Base-by-base conservation (phyloP, 2,329 filamentous ascomycete genomes). In the Tolypocladium inflatum region DNA sequence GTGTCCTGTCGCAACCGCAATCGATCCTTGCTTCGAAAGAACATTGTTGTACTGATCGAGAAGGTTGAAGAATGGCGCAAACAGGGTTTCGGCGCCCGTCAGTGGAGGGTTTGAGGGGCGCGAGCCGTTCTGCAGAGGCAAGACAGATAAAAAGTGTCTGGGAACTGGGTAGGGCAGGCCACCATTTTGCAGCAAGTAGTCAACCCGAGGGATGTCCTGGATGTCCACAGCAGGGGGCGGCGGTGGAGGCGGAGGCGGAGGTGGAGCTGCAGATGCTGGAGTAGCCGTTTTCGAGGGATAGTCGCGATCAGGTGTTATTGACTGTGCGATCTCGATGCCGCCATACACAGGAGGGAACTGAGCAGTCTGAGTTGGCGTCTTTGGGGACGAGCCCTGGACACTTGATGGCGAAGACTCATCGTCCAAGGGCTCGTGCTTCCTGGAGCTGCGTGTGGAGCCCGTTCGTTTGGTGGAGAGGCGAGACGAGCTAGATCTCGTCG, bases 1-100 rank as follows among this genome's bases (percentile, higher is more conserved):
- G 71, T 97, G 96, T 7, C 94, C 94, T 0, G 93, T 97, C 19
- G 94, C 94, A 2, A 97, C 94, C 2, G 94, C 94, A 6, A 99
- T 77, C 0, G 93, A 97, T 4, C 94, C 94, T 65, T 89, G 90
- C 62, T 88, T 91, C 48, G 81, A 78, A 62, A 97, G 80, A 4
- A 99, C 92, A 3, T 83, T 81, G 62, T 88, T 83, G 69, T 96
- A 97, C 67, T 96, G 89, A 63, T 96, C 89, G 26, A 99, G 79
- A 2, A 97, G 80, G 62, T 85, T 87, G 70, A 89, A 88, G 63
- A 94, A 90, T 0, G 91, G 90, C 5, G 88, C 83, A 68, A 97
- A 97, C 6, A 97, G 78, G 17, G 83, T 84, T 55, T 88, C 83
- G 23, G 89, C 84, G 56, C 89, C 86, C 43, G 80, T 75, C 3